Conservation (phyloP, 371 early-diverging fungal species). For the Mortierella sp. region DNA sequence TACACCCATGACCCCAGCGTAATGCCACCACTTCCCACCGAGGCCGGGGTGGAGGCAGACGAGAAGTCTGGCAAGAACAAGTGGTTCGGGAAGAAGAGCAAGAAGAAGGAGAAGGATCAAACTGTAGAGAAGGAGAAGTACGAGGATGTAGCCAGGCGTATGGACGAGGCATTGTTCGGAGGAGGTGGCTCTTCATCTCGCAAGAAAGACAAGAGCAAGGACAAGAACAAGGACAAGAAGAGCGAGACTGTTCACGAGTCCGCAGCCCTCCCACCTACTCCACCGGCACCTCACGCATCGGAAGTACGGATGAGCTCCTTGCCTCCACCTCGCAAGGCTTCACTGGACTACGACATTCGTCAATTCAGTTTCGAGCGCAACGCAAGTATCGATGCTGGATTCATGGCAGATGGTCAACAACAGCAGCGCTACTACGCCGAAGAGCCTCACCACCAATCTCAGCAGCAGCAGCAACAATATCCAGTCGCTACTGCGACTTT, state of each 20-base stretch:
- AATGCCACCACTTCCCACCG: conserved; percentile 5
- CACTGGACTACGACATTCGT: neutral
- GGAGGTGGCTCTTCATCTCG: conserved; percentile 5
- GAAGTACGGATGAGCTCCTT: neutral
- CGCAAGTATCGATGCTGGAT: conserved; percentile 8
- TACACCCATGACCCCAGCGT: conserved; percentile 32
- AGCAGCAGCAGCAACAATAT: conserved; percentile 6
- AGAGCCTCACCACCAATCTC: neutral
- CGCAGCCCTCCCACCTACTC: neutral
- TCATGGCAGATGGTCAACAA: neutral
- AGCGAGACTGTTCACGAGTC: neutral
- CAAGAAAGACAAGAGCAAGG: conserved; percentile 24
- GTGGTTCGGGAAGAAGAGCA: conserved; percentile 42
- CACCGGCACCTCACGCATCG: neutral
- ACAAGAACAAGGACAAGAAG: conserved; percentile 22
- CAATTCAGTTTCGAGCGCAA: neutral
- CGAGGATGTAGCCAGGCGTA: conserved; percentile 43
- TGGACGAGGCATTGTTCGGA: conserved; percentile 55
- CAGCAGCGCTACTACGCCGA: neutral
- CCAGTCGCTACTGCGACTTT: neutral
- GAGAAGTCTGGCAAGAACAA: conserved; percentile 26
- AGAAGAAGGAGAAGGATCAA: conserved; percentile 22
- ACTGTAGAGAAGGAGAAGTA: conserved; percentile 26
- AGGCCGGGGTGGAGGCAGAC: neutral
- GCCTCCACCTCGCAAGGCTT: conserved; percentile 22